Evolutionary conservation across 176 grass and related monocot genomes (phyloP), one percentile per base, ranked within the genome.

Genomic region (Aechmea fasciata): DNA sequence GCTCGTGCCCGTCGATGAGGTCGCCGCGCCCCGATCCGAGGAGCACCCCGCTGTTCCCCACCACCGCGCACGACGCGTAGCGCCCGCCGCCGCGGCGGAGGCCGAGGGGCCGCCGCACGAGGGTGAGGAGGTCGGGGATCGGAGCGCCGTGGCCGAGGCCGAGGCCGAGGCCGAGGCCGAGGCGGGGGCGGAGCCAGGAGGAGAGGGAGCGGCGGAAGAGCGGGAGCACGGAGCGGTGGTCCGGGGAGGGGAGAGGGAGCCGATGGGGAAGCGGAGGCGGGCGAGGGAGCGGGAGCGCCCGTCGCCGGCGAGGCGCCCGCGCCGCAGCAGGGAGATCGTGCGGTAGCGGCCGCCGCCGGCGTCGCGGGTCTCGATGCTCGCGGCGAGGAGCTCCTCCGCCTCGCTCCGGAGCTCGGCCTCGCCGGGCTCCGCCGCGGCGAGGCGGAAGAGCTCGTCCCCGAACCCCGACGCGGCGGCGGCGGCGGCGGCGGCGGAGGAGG

Each of bases 21-120:
- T 71, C 29, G 4, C 88, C 89, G 51, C 64, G 83, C 14, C 73
- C 70, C 3, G 73, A 67, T 41, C 71, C 77, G 49, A 96, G 83
- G 47, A 96, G 76, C 17, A 85, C n/a, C 15, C 93, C 93, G 69
- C 89, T 90, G 68, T 92, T 96, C 0, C 89, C 89, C 12, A 96
- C 86, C 47, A 96, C 88, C 1, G 86, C 89, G 75, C 93, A 96
- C 19, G 81, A 71, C 1, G 55, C 64, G 54, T 80, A 87, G 3
- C 48, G 57, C 48, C 69, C 66, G 22, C 26, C 66, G 29, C 17
- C 59, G 18, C 70, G 47, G 72, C 68, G 73, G 63, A 13, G 41
- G 22, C 75, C 82, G 13, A 85, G n/a, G 23, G 76, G 77, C 6
- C 22, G 73, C 55, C 75, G 80, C 14, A 85, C 50, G 19, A 22